These are phyloP conservation scores for Zasmidium cellare DNA, from an alignment of 2,329 filamentous ascomycete species.

Conservation along the genomic window DNA sequence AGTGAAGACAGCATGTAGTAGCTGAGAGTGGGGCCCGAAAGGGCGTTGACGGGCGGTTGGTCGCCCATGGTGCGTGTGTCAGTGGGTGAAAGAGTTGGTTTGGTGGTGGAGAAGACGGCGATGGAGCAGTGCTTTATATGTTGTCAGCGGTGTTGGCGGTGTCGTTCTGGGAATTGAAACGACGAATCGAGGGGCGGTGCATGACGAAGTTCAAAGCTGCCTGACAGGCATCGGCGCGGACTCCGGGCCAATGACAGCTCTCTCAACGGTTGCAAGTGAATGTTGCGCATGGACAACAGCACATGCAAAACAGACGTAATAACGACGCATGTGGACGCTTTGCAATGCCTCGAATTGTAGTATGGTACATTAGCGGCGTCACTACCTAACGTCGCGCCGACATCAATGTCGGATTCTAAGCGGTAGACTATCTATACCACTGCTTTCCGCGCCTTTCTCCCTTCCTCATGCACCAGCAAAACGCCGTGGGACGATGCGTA, in stretches of 20 bases:
- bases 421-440: neutral
- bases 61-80: conserved; percentile 5
- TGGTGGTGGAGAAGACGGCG: too few relatives aligned
- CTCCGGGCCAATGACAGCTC: neutral
- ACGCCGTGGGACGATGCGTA: neutral
- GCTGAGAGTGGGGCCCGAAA: conserved; percentile 45
- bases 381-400: neutral
- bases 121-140: neutral
- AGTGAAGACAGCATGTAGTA: conserved; percentile 46
- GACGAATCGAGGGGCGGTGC: neutral
- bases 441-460: neutral
- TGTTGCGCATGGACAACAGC: neutral
- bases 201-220: neutral
- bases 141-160: neutral
- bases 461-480: neutral
- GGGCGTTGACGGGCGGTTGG: conserved; percentile 37
- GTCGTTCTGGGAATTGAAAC: too few relatives aligned
- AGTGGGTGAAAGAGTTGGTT: neutral
- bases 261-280: neutral
- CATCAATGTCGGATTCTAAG: neutral
- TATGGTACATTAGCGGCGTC: conserved; percentile 4
- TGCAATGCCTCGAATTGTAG: neutral
- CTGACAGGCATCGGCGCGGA: neutral
- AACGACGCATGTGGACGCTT: neutral
- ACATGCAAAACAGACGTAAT: neutral